Evolutionary conservation across 2,329 filamentous ascomycete genomes (phyloP).

Genomic region (Diaporthe citri): DNA sequence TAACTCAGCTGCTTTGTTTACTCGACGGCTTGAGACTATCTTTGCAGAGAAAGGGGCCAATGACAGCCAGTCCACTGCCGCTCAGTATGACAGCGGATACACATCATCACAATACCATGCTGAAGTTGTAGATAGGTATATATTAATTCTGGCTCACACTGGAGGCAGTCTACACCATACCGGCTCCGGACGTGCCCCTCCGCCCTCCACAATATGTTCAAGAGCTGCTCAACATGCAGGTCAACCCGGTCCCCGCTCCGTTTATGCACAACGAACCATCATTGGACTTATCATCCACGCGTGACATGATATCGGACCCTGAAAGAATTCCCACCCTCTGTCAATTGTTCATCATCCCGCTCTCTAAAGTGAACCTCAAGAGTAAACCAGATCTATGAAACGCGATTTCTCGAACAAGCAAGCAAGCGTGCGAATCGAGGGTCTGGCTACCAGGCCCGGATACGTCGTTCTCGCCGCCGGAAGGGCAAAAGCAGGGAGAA

Average conservation of each 20-base stretch:
- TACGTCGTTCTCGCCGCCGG: background rate
- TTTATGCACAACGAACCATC: constrained; percentile 34
- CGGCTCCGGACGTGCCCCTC: constrained; percentile 5
- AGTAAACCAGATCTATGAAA: constrained; percentile 34
- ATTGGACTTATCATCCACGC: constrained; percentile 19
- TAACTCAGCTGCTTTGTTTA: background rate
- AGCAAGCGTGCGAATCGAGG: constrained; percentile 1
- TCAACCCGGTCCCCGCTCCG: background rate
- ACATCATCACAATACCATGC: background rate
- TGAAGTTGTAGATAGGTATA: constrained; percentile 35
- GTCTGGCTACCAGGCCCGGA: background rate
- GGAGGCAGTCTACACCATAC: constrained; percentile 21
- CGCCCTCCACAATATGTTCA: constrained; percentile 6
- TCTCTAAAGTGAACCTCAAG: background rate
- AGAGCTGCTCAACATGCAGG: constrained; percentile 12
- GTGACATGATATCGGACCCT: background rate
- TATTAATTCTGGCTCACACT: constrained; percentile 36
- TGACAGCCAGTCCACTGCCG: background rate
- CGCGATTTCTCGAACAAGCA: constrained; percentile 19
- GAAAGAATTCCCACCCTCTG: background rate
- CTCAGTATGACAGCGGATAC: background rate
- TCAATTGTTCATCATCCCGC: background rate
- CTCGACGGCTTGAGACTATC: background rate
- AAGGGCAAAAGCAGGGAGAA: background rate
- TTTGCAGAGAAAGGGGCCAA: background rate